These are phyloP conservation scores for Albifimbria verrucaria DNA, from an alignment of 2,329 filamentous ascomycete species.

Conservation along the genomic window DNA sequence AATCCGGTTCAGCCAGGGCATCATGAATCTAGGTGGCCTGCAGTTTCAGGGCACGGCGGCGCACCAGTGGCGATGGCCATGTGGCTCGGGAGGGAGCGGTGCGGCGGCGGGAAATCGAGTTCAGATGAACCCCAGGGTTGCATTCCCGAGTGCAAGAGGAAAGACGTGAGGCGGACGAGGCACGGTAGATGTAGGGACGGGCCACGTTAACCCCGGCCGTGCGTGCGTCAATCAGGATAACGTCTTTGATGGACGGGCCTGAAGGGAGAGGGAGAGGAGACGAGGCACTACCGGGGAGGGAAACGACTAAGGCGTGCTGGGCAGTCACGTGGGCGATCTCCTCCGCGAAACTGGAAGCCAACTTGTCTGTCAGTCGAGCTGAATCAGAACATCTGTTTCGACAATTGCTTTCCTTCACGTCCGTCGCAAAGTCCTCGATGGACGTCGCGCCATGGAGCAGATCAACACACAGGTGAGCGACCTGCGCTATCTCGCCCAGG, in stretches of 20 bases:
- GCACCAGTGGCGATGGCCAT: neutral
- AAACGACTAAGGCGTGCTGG: neutral
- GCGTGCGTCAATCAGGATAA: too few relatives aligned
- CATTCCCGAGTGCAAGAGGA: neutral
- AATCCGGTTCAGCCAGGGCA: neutral
- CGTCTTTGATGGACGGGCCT: too few relatives aligned
- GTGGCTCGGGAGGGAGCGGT: neutral
- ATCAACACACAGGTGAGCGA: conserved; percentile 53
- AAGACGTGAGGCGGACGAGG: neutral
- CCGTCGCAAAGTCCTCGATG: conserved; percentile 5
- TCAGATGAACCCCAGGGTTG: neutral
- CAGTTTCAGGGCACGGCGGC: neutral
- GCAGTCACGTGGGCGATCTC: neutral
- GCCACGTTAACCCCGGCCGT: too few relatives aligned
- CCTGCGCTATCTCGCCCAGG: conserved; percentile 47
- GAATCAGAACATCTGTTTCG: neutral
- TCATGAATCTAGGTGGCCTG: neutral
- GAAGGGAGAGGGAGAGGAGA: too few relatives aligned
- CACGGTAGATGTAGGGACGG: neutral
- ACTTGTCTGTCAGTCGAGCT: neutral
- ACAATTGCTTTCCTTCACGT: neutral
- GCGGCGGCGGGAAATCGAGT: neutral
- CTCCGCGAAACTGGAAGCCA: neutral
- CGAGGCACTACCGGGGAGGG: too few relatives aligned
- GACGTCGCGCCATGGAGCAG: conserved; percentile 42